Evolutionary conservation across 2,329 filamentous ascomycete species (phyloP), one percentile per base, ranked within the genome.

Genomic region (Dryadomyces quercus-mongolicae): DNA sequence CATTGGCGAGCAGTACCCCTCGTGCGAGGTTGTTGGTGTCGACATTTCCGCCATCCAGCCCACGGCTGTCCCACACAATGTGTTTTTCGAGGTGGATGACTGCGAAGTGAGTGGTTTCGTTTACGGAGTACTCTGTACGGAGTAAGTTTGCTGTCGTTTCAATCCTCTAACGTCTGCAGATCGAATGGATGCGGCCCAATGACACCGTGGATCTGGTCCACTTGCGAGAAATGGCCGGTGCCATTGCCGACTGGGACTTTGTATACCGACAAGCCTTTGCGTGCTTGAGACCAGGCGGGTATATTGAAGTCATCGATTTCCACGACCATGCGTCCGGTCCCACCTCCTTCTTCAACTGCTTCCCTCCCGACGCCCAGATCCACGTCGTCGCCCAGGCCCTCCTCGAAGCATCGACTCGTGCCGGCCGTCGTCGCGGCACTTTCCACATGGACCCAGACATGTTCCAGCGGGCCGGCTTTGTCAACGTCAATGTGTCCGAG

Each of bases 31-130:
- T 5, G 74, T 77, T 6, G 78, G 78, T 21, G 80, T 76, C 45
- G 78, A 82, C 58, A 79, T 81, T 54, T 75, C 77, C 16, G 77
- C 78, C 56, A 77, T 81, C 50, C 77, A 80, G 59, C 75, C 75
- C n/a, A 72, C 71, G 20, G 72, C 74, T 38, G 75, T 78, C 7
- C 78, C 78, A 5, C 74, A 75, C 61, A 82, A 82, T 57, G 72
- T 80, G 43, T 79, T 76, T 60, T 81, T 80, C 66, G 77, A 81
- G 64, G 71, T 81, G 5, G 77, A 81, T 59, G 76, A 81, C 59
- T 78, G 77, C 48, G 77, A 81, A 62, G 64, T 59, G 36, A 20
- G 54, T 49, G 34, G 10, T 21, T 31, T 34, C 34, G 21, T 10
- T 53, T 70, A 34, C 10, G 9, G 3, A n/a, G n/a, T n/a, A n/a